Base-by-base conservation (phyloP, 164 flowering plant genomes). In the Platanus orientalis region DNA sequence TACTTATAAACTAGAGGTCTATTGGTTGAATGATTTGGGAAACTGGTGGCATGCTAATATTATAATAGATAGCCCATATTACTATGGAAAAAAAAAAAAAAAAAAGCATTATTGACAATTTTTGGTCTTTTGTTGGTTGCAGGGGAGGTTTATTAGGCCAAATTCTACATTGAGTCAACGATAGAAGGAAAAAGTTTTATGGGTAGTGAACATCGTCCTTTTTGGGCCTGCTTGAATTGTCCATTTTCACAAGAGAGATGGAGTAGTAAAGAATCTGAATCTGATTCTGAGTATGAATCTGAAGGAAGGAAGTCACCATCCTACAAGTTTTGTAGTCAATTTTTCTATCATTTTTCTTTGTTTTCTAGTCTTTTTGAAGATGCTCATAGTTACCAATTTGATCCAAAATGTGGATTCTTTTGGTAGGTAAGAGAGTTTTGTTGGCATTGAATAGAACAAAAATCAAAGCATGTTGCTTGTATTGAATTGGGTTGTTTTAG, bases 101-200 rank as follows among this genome's bases (percentile, higher is more conserved):
- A n/a, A n/a, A n/a, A n/a, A n/a, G 21, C 13, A 10, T 36, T 32
- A 9, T 0, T 36, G 1, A 32, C 9, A 32, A 32, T 32, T 32
- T 32, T 9, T 32, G 4, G 6, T 32, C 9, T 32, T 32, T 32
- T 32, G 4, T 9, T 32, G 4, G 6, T 32, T 32, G n/a, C n/a
- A n/a, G n/a, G n/a, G n/a, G n/a, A n/a, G n/a, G n/a, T n/a, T n/a
- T n/a, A n/a, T n/a, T n/a, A n/a, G n/a, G n/a, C 77, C 81, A 24
- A 77, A 71, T 55, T 71, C 81, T 4, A 40, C 74, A 17, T 52
- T 58, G 28, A 60, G 62, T 56, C 67, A 67, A 61, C 58, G 70
- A 63, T 29, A 66, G 63, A 45, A 42, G 26, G 25, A n/a, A n/a
- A 29, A 9, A 5, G n/a, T 21, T 5, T 3, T 21, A 49, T 42